These are phyloP conservation scores for Arthromyces matolae DNA, from an alignment of 768 basidiomycete species.

Conservation along the genomic window DNA sequence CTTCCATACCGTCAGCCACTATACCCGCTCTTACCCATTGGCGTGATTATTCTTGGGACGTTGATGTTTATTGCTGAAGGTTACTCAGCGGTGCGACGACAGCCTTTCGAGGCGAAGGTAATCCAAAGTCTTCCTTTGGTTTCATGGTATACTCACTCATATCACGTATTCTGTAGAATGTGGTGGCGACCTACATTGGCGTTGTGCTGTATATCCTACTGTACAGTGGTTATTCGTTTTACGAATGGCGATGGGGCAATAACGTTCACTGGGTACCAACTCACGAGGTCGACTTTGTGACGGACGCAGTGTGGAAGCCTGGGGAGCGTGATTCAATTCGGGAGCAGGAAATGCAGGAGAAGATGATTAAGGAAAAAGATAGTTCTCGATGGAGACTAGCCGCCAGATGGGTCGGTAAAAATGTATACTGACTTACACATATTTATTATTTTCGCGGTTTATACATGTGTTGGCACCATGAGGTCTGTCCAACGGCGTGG, in stretches of 20 bases:
- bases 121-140: background rate
- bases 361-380: background rate
- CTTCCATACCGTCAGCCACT: too few relatives aligned
- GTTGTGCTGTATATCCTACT: conserved; percentile 43
- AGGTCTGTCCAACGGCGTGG: too few relatives aligned
- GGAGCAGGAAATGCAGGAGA: conserved; percentile 27
- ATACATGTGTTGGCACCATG: too few relatives aligned
- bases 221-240: conserved; percentile 41
- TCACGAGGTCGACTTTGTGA: conserved; percentile 46
- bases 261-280: conserved; percentile 38
- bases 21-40: too few relatives aligned
- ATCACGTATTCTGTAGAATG: conserved; percentile 38
- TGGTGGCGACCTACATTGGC: conserved; percentile 54
- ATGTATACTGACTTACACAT: conserved; percentile 9
- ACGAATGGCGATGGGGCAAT: conserved; percentile 31
- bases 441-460: too few relatives aligned
- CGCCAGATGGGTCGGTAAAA: conserved; percentile 4
- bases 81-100: conserved; percentile 42
- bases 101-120: conserved; percentile 43
- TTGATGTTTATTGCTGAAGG: too few relatives aligned
- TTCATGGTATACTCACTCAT: background rate
- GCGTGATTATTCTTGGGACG: too few relatives aligned
- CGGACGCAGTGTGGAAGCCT: conserved; percentile 48
- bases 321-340: conserved; percentile 38
- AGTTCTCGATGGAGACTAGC: background rate